These are phyloP conservation scores for Yamadazyma olivae DNA, from an alignment of 805 yeast genomes.

Conservation along the genomic window DNA sequence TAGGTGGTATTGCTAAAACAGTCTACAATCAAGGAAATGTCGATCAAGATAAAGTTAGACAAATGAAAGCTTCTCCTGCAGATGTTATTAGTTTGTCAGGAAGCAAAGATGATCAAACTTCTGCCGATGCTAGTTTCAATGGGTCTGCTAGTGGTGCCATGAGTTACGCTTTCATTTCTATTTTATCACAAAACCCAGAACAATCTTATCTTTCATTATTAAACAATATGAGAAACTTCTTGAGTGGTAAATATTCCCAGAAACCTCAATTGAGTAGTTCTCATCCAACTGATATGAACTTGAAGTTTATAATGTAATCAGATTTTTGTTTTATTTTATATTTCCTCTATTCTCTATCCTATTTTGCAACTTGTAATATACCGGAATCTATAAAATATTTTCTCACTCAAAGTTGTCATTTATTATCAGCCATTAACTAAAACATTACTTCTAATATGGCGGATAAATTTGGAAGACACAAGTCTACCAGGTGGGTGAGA, in stretches of 20 bases:
- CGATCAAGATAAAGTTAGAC: constrained; percentile 22
- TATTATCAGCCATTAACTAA: too few relatives aligned
- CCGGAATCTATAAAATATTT: too few relatives aligned
- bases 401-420: too few relatives aligned
- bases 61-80: constrained; percentile 33
- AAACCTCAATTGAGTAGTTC: constrained; percentile 39
- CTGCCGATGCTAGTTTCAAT: constrained; percentile 35
- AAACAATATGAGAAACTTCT: constrained; percentile 34
- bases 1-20: constrained; percentile 32
- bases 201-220: constrained; percentile 34
- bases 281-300: constrained; percentile 38
- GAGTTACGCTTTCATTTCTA: constrained; percentile 36
- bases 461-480: constrained; percentile 41
- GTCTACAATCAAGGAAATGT: constrained; percentile 14
- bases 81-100: constrained; percentile 37
- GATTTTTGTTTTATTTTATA: background rate
- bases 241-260: constrained; percentile 31
- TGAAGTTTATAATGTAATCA: constrained; percentile 26
- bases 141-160: constrained; percentile 40
- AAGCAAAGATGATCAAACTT: constrained; percentile 40
- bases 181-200: constrained; percentile 24
- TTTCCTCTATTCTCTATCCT: background rate
- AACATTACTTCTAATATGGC: too few relatives aligned
- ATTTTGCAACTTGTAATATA: too few relatives aligned
- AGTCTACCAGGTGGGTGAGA: constrained; percentile 42